Evolutionary conservation across 352 stramenopile genomes (phyloP).

Genomic region (Globisporangium rhizosaccharum): DNA sequence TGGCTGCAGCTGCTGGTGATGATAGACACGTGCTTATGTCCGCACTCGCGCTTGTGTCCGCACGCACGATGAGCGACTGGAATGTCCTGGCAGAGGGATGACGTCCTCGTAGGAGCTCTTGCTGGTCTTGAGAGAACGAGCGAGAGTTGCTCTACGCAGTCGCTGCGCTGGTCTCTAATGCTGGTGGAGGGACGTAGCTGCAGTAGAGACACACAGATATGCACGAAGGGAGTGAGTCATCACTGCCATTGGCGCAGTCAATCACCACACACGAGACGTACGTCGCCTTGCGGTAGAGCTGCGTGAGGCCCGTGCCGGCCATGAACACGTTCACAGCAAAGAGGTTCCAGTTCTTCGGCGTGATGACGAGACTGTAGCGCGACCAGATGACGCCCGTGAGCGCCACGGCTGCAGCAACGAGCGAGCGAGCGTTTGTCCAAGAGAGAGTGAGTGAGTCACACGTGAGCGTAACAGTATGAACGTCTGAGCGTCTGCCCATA

Average conservation of each 20-base stretch:
- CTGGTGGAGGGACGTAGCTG: too few relatives aligned
- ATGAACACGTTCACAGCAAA: conserved; percentile 90
- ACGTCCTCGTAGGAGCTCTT: too few relatives aligned
- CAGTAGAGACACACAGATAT: neutral
- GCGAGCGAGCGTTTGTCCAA: neutral
- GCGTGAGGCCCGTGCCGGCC: conserved; percentile 74
- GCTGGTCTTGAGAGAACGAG: too few relatives aligned
- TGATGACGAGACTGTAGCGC: conserved; percentile 86
- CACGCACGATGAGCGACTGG: too few relatives aligned
- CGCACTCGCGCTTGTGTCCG: too few relatives aligned
- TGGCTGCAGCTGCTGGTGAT: too few relatives aligned
- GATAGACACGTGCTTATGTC: too few relatives aligned
- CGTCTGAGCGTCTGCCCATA: neutral
- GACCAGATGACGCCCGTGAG: conserved; percentile 88
- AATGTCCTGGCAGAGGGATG: too few relatives aligned
- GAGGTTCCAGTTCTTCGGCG: conserved; percentile 89
- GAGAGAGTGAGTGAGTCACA: neutral
- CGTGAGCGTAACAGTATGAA: neutral
- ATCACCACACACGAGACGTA: conserved; percentile 20
- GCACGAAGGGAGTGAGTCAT: neutral
- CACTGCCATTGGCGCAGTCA: neutral
- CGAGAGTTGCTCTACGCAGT: too few relatives aligned
- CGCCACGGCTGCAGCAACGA: conserved; percentile 41
- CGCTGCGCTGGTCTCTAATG: too few relatives aligned
- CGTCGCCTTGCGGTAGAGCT: conserved; percentile 79